These are phyloP conservation scores for Gonapodya sp. DNA, from an alignment of 192 early-diverging fungal genomes.

Conservation along the genomic window DNA sequence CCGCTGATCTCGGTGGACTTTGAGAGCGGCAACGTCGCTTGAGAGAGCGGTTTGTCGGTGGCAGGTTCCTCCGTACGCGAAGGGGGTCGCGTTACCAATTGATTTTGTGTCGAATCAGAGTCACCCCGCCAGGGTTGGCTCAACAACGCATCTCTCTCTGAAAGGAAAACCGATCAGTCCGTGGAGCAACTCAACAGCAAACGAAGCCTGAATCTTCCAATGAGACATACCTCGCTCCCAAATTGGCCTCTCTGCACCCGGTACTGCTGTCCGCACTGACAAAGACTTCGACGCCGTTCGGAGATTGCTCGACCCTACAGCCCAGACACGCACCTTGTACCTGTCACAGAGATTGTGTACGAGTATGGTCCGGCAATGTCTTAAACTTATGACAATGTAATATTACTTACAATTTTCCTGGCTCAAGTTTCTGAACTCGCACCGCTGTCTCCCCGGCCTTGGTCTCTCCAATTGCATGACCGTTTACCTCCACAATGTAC, in stretches of 20 bases:
- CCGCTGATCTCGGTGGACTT: too few species aligned
- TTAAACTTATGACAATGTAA: too few species aligned
- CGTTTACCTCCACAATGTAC: conserved; percentile 27
- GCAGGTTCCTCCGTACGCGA: too few species aligned
- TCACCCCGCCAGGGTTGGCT: too few species aligned
- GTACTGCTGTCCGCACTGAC: conserved; percentile 12
- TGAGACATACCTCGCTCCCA: background rate
- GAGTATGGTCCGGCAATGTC: conserved; percentile 16
- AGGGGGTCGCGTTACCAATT: too few species aligned
- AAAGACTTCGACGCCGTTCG: conserved; percentile 18
- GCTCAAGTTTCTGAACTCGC: background rate
- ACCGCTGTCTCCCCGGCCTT: conserved; percentile 15
- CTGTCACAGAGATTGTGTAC: conserved; percentile 13
- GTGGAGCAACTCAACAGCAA: too few species aligned
- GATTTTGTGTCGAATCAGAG: too few species aligned
- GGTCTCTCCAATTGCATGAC: conserved; percentile 25
- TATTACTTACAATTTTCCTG: background rate
- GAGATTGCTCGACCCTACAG: conserved; percentile 19
- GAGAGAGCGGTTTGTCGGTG: too few species aligned
- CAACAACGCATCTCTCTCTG: too few species aligned
- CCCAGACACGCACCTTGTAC: conserved; percentile 30
- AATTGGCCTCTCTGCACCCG: background rate
- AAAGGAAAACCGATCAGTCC: too few species aligned
- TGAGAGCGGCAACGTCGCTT: too few species aligned
- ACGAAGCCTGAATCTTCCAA: too few species aligned